Evolutionary conservation across 352 stramenopile genomes (phyloP).

Genomic region (Phytophthora pistaciae): DNA sequence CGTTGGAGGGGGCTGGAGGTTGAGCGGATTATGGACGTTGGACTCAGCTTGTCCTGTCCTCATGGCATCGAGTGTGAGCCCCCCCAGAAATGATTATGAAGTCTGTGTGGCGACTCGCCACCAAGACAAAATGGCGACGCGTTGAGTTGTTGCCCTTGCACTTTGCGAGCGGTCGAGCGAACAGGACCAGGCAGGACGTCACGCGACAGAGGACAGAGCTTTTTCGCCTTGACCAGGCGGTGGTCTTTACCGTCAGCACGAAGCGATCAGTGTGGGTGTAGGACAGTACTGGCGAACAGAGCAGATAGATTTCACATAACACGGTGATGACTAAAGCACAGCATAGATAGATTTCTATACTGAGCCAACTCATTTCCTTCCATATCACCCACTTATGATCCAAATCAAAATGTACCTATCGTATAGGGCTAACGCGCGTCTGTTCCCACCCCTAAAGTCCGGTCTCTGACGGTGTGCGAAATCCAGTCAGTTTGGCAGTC

Average conservation of each 20-base stretch:
- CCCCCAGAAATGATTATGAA: neutral
- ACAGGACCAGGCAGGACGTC: constrained; percentile 1
- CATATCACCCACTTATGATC: neutral
- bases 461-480: constrained; percentile 24
- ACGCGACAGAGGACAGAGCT: neutral
- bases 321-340: neutral
- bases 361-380: neutral
- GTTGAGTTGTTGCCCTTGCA: constrained; percentile 1
- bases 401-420: neutral
- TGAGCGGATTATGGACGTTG: constrained; percentile 10
- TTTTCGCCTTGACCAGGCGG: constrained; percentile 1
- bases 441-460: constrained; percentile 20
- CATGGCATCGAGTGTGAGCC: too few relatives aligned
- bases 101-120: neutral
- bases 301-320: neutral
- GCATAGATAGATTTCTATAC: neutral
- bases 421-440: neutral
- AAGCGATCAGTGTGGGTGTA: constrained; percentile 8
- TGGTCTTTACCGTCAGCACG: constrained; percentile 16
- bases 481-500: constrained; percentile 42
- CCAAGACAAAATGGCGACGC: neutral
- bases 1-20: neutral
- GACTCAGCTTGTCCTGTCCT: constrained; percentile 16
- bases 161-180: constrained; percentile 1
- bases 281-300: constrained; percentile 9